These are phyloP conservation scores for Thyridium curvatum DNA, from an alignment of 2,329 filamentous ascomycete genomes.

Conservation along the genomic window DNA sequence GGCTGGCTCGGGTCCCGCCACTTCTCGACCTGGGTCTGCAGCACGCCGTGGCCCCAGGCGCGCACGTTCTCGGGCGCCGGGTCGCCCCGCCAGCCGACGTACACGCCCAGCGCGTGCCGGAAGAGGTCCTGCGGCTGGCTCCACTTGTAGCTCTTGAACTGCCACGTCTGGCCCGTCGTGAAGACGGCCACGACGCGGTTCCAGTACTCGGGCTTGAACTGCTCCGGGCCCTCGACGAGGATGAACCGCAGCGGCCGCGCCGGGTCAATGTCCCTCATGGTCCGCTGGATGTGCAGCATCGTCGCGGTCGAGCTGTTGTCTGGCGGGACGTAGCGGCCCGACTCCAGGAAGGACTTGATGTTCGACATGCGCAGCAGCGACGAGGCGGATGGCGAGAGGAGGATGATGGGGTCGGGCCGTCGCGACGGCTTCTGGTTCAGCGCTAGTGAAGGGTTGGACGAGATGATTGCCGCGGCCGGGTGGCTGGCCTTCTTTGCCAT, in stretches of 20 bases:
- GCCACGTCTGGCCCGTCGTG: slow-evolving; percentile 95
- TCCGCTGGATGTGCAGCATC: slow-evolving; percentile 79
- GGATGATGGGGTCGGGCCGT: slow-evolving; percentile 79
- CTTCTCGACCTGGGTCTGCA: slow-evolving; percentile 76
- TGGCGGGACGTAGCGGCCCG: slow-evolving; percentile 73
- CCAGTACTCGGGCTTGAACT: slow-evolving; percentile 99
- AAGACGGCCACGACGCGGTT: slow-evolving; percentile 91
- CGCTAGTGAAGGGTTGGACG: slow-evolving; percentile 25
- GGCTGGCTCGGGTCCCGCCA: slow-evolving; percentile 50
- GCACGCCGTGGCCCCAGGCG: slow-evolving; percentile 79
- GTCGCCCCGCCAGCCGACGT: slow-evolving; percentile 87
- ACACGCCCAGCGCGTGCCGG: slow-evolving; percentile 78
- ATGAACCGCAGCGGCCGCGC: slow-evolving; percentile 82
- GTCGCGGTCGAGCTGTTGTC: slow-evolving; percentile 65
- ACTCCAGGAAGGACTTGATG: slow-evolving; percentile 87
- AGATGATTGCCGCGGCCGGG: slow-evolving; percentile 21
- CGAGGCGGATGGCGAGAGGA: slow-evolving; percentile 92
- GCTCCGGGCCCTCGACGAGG: slow-evolving; percentile 84
- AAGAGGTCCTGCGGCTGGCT: slow-evolving; percentile 83
- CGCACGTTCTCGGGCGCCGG: slow-evolving; percentile 70
- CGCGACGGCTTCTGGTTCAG: slow-evolving; percentile 45
- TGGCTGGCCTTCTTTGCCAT: slow-evolving; percentile 54
- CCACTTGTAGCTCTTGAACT: slow-evolving; percentile 99
- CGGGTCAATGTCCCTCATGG: slow-evolving; percentile 65
- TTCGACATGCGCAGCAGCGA: slow-evolving; percentile 93